These are phyloP conservation scores for Astrocystis sublimbata DNA, from an alignment of 495 filamentous ascomycete species.

Conservation along the genomic window DNA sequence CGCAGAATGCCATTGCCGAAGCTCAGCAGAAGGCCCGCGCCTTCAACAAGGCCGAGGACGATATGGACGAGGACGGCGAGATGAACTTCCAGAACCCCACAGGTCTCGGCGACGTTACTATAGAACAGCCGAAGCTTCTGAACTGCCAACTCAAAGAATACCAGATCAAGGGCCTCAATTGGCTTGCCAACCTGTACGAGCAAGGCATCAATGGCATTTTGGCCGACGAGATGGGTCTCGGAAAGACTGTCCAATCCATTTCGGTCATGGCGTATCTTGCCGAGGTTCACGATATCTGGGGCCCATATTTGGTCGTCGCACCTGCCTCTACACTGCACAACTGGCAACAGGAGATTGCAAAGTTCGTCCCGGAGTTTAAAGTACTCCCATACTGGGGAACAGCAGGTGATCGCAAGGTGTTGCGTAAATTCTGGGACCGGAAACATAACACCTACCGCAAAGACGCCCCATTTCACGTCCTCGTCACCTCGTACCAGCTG, in stretches of 20 bases:
- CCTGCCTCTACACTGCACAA: conserved; percentile 97
- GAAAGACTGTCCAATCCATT: conserved; percentile 98
- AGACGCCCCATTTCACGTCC: conserved; percentile 90
- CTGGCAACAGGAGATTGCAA: conserved; percentile 97
- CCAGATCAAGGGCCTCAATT: conserved; percentile 97
- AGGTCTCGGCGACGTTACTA: conserved; percentile 87
- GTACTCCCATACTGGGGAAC: conserved; percentile 97
- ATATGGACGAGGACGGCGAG: conserved; percentile 81
- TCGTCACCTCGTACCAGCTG: conserved; percentile 95
- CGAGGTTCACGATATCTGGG: conserved; percentile 97
- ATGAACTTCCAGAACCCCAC: conserved; percentile 99
- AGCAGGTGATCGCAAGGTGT: conserved; percentile 89
- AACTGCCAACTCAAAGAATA: conserved; percentile 96
- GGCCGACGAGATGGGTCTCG: conserved; percentile 98
- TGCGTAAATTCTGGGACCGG: conserved; percentile 98
- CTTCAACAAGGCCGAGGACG: conserved; percentile 72
- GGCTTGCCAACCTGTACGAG: conserved; percentile 98
- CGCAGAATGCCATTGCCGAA: conserved; percentile 92
- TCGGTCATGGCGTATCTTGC: conserved; percentile 99
- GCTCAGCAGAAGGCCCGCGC: conserved; percentile 89
- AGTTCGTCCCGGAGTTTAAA: conserved; percentile 91
- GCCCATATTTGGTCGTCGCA: conserved; percentile 94
- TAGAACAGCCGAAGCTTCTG: conserved; percentile 92
- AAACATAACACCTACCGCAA: conserved; percentile 94
- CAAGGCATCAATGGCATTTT: conserved; percentile 99